Evolutionary conservation across 106 monocot genomes (phyloP).

Genomic region (Phalaenopsis aphrodite): DNA sequence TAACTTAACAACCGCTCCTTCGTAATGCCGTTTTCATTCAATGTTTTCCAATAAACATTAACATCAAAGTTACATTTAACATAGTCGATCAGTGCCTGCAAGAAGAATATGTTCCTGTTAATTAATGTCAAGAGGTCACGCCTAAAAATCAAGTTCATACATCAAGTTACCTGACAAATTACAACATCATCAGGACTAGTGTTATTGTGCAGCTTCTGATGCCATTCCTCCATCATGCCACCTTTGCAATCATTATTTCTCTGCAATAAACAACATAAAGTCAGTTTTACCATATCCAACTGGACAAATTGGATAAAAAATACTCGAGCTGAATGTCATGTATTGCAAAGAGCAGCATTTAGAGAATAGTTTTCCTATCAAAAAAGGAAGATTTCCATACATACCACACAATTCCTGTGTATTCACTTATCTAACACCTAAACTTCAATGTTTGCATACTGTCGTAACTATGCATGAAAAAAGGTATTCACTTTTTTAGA

Average conservation of each 20-base stretch:
- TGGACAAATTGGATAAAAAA: neutral
- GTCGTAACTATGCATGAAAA: too few species aligned
- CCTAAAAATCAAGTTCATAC: neutral
- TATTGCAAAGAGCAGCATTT: neutral
- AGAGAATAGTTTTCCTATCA: constrained; percentile 3
- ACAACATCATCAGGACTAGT: constrained; percentile 99
- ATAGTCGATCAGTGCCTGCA: constrained; percentile 92
- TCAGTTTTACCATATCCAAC: neutral
- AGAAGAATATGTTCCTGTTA: constrained; percentile 11
- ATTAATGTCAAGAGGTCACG: neutral
- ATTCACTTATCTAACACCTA: too few species aligned
- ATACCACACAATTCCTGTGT: too few species aligned
- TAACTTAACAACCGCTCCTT: constrained; percentile 90
- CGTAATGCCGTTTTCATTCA: constrained; percentile 75
- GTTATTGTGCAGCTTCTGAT: constrained; percentile 97
- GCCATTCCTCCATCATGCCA: constrained; percentile 99
- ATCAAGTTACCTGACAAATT: constrained; percentile 85
- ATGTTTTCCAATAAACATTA: constrained; percentile 75
- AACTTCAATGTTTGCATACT: too few species aligned
- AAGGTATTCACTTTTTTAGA: too few species aligned
- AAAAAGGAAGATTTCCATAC: too few species aligned
- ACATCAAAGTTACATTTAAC: constrained; percentile 72
- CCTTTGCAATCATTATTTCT: constrained; percentile 96
- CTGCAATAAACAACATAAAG: constrained; percentile 27
- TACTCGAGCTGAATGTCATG: neutral